Evolutionary conservation across 306 rosid genomes (phyloP).

Genomic region (Cicer pinnatifidum): DNA sequence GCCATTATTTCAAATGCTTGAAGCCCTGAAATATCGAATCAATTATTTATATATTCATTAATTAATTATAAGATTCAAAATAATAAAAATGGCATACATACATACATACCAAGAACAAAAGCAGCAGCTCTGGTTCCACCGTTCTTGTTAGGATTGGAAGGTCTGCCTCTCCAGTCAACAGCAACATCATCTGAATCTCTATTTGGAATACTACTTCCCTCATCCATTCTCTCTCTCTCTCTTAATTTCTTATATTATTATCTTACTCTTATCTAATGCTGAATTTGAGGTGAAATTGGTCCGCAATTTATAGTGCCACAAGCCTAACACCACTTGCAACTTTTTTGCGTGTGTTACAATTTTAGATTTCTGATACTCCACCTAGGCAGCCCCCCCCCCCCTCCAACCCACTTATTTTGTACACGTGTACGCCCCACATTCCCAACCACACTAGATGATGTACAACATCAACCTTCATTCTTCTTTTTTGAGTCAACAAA

Average conservation of each 20-base stretch:
- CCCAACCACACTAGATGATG: no score
- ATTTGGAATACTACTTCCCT: neutral
- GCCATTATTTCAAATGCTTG: constrained; percentile 97
- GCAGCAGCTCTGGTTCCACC: constrained; percentile 77
- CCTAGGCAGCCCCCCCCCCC: constrained; percentile 30
- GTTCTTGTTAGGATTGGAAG: constrained; percentile 63
- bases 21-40: constrained; percentile 59
- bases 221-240: constrained; percentile 35
- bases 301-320: constrained; percentile 37
- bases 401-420: constrained; percentile 32
- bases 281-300: constrained; percentile 27
- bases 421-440: no score
- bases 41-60: neutral
- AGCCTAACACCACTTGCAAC: neutral
- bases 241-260: neutral
- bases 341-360: neutral
- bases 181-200: neutral
- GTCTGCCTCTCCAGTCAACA: constrained; percentile 88
- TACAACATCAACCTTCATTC: no score
- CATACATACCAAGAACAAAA: constrained; percentile 49
- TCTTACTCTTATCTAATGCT: neutral
- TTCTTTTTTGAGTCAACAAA: no score
- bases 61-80: no score
- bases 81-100: no score
- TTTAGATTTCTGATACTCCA: no score